Evolutionary conservation across 345 rosid genomes (phyloP).

Genomic region (Draba incana): DNA sequence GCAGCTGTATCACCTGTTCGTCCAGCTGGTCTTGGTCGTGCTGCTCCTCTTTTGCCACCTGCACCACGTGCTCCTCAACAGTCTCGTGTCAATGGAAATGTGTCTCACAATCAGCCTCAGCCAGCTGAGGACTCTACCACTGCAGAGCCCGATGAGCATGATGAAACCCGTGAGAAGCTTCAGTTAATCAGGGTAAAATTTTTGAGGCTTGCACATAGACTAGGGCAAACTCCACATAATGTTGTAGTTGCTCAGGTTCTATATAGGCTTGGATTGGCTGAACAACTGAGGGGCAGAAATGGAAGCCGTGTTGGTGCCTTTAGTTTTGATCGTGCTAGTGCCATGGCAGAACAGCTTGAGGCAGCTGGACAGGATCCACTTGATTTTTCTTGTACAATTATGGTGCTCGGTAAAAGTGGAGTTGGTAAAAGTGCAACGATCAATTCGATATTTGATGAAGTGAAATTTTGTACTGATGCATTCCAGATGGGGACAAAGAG

Average conservation of each 20-base stretch:
- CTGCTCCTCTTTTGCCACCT: conserved; percentile 80
- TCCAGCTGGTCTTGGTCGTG: conserved; percentile 96
- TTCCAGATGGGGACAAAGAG: conserved; percentile 87
- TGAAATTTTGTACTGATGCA: conserved; percentile 83
- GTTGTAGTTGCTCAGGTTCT: conserved; percentile 99
- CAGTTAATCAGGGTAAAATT: conserved; percentile 98
- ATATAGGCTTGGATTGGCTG: conserved; percentile 95
- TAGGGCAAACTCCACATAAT: conserved; percentile 98
- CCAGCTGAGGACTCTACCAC: conserved; percentile 74
- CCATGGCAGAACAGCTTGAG: conserved; percentile 98
- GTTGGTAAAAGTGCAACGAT: conserved; percentile 99
- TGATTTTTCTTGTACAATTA: conserved; percentile 97
- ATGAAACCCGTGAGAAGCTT: conserved; percentile 95
- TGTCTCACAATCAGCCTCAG: conserved; percentile 59
- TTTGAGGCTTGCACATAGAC: conserved; percentile 94
- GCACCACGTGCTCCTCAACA: conserved; percentile 73
- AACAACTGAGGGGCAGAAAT: conserved; percentile 93
- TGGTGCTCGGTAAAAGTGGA: conserved; percentile 98
- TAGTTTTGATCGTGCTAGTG: conserved; percentile 98
- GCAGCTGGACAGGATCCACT: conserved; percentile 93
- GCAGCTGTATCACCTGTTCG: conserved; percentile 50
- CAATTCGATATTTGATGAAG: conserved; percentile 95
- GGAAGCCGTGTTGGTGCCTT: conserved; percentile 99
- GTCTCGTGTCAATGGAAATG: conserved; percentile 74
- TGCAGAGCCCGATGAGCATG: conserved; percentile 77